Evolutionary conservation across 129 eudicot species (phyloP), one percentile per base, ranked within the genome.

Genomic region (Tanacetum coccineum): DNA sequence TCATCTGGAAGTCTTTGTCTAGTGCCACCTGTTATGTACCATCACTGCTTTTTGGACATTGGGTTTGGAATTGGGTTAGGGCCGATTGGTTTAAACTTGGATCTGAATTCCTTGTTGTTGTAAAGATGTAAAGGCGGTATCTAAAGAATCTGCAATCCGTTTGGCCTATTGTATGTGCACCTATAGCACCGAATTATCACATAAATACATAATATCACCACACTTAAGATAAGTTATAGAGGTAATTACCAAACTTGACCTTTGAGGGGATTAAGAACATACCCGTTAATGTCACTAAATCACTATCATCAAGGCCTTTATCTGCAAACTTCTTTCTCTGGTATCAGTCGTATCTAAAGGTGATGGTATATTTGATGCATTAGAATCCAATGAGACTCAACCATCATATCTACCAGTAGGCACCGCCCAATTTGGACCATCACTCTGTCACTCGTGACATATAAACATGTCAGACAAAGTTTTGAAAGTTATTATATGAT

Each of bases 391-490:
- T 50, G 97, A 87, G 28, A 87, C 72, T 74, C 92, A 75, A 1
- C 97, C 95, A 67, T 90, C 95, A 74, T 82, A 82, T 75, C 97
- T 82, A 32, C 97, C 95, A 0, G 83, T 83, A 2, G 97, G 97
- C 70, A 90, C 92, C 14, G 59, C 59, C 97, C 97, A 87, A 18
- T 76, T 82, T 53, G 95, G 95, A 4, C 92, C 97, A 21, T 85
- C 85, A 66, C 84, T 84, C 97, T 86, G 59, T 8, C 40, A 61
- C 45, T 46, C 15, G 25, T 58, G 26, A 26, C 71, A 66, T 22
- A 48, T 22, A 19, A 48, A 25, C 30, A 32, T 5, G 26, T 45
- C 20, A 45, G 48, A 25, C 14, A 44, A 22, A 22, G 25, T 22
- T 22, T 22, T 22, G 25, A 22, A 22, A 0, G 25, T 22, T 0